A percentile compares a stretch with the other conserved stretches of the same genome.
These are phyloP conservation scores for Entamoeba moshkovskii DNA, from an alignment of 208 protist species.

Conservation along the genomic window DNA sequence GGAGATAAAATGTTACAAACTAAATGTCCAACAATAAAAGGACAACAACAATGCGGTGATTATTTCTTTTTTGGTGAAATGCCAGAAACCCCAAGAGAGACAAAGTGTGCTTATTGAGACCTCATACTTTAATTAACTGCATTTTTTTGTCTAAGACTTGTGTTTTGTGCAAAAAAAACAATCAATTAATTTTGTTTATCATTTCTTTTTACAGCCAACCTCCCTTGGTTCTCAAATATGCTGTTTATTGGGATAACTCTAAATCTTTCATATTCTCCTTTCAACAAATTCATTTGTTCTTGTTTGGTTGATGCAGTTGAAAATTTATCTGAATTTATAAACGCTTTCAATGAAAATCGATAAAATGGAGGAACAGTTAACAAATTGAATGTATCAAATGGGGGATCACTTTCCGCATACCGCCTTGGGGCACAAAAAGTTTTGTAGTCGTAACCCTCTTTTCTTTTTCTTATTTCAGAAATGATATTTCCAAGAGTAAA, in stretches of 20 bases:
- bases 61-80: too few relatives aligned
- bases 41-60: background rate
- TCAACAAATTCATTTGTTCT: background rate
- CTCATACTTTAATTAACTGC: too few relatives aligned
- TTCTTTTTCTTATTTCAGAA: background rate
- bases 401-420: background rate
- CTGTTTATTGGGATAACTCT: too few relatives aligned
- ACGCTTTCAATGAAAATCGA: background rate
- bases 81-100: too few relatives aligned
- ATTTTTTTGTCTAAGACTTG: too few relatives aligned
- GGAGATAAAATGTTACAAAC: background rate
- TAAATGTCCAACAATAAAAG: background rate
- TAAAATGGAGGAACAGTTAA: background rate
- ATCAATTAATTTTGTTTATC: too few relatives aligned
- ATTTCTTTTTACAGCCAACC: too few relatives aligned
- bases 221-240: too few relatives aligned
- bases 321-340: background rate
- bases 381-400: background rate
- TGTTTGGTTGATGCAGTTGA: background rate
- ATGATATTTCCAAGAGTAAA: background rate
- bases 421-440: background rate
- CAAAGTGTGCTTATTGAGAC: too few relatives aligned
- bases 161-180: too few relatives aligned
- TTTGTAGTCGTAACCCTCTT: background rate
- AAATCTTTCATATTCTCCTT: background rate